Evolutionary conservation across 2,329 filamentous ascomycete species (phyloP), one percentile per base, ranked within the genome.

Genomic region (Xylaria sp.): DNA sequence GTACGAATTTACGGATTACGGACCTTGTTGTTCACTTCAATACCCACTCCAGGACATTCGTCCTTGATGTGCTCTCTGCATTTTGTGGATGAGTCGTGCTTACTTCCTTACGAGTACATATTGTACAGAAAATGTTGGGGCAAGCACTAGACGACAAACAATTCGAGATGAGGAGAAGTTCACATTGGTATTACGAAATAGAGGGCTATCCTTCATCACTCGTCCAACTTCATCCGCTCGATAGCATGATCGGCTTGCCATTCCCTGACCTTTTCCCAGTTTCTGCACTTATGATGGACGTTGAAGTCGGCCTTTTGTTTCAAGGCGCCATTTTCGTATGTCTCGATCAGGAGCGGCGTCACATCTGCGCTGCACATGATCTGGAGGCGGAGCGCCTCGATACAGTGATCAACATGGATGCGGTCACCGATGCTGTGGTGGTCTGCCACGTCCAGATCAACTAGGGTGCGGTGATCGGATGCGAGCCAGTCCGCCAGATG

Each of bases 391-490:
- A 60, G n/a, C 30, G 55, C 44, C 30, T 60, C 59, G 23, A 60
- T 60, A 18, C 59, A 60, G 30, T 60, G 59, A n/a, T 60, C 59
- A 4, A 60, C 59, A 4, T 60, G 59, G 46, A 60, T 54, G 46
- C 59, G 59, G 11, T 60, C 59, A 2, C 46, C 35, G 13, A 55
- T 47, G 2, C 34, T 58, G 13, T 11, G 6, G 8, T 51, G 23
- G 7, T 23, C 51, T 7, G 37, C 19, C 2, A 60, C 23, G 16
- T 60, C 46, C 8, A 60, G 16, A n/a, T 60, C 55, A 7, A 58
- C 55, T 2, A 55, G 19, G 16, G 11, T 5, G 4, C 23, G 52
- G 11, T 53, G 16, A 7, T 54, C 10, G 5, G 23, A 39, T 34
- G 18, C 51, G 11, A 52, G 34, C 37, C 30, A 30, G 34, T 42